Conservation (phyloP, 2,329 filamentous ascomycete genomes). For the Aspergillus persii region DNA sequence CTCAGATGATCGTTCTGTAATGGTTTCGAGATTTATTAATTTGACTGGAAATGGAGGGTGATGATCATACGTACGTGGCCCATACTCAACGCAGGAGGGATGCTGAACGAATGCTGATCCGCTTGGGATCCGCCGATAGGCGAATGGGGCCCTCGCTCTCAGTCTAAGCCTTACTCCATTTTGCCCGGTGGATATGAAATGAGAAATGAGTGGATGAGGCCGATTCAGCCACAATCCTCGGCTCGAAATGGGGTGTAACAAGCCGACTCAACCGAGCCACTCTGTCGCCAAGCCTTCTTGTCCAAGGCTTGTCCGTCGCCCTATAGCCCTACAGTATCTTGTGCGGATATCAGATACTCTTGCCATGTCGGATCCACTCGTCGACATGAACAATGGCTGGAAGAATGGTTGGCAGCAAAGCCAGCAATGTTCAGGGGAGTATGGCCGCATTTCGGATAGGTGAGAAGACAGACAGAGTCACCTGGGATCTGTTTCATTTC, state of each 20-base stretch:
- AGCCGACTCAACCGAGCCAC: constrained; percentile 6
- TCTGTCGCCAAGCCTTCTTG: constrained; percentile 23
- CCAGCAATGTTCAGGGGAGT: neutral
- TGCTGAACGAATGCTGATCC: neutral
- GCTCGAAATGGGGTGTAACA: neutral
- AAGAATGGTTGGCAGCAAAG: too few species aligned
- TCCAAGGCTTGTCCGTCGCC: constrained; percentile 26
- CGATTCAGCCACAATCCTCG: neutral
- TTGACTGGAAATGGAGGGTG: neutral
- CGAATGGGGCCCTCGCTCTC: neutral
- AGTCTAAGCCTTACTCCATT: constrained; percentile 1
- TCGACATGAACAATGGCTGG: too few species aligned
- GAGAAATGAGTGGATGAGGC: neutral
- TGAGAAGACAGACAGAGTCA: neutral
- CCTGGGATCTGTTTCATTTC: constrained; percentile 6
- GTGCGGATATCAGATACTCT: neutral
- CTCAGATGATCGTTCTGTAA: neutral
- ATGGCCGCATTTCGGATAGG: neutral
- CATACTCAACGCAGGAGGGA: neutral
- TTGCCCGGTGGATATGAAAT: neutral
- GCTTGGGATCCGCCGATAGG: neutral
- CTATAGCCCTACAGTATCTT: constrained; percentile 13
- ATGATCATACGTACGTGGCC: neutral
- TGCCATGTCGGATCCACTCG: too few species aligned
- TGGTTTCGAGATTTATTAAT: neutral